phyloP scores from a whole-genome alignment of 129 eudicot species.

The Solidago caesia region DNA sequence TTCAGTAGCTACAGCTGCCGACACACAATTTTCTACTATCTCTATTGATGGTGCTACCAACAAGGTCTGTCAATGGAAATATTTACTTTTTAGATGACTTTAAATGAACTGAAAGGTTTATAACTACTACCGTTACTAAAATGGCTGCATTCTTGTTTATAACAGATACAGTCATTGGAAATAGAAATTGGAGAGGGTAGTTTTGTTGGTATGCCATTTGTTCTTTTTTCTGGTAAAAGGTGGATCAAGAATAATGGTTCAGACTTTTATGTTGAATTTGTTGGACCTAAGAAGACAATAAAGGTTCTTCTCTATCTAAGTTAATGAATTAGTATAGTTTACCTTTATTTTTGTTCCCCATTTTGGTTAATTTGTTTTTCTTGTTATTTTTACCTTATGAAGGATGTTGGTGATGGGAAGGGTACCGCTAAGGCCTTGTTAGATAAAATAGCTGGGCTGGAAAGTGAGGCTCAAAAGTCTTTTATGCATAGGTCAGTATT shows the following conservation, averaged over 20 bases:
- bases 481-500: constrained; percentile 87
- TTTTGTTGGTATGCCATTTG: constrained; percentile 93
- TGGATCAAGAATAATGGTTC: constrained; percentile 87
- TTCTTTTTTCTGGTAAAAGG: constrained; percentile 65
- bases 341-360: constrained; percentile 12
- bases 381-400: constrained; percentile 13
- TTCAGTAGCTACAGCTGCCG: constrained; percentile 51
- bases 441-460: constrained; percentile 71
- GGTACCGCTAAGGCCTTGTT: constrained; percentile 76
- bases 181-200: constrained; percentile 59
- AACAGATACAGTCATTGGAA: constrained; percentile 62
- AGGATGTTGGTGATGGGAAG: constrained; percentile 74
- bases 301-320: constrained; percentile 42
- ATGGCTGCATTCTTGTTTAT: constrained; percentile 20
- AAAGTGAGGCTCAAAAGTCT: constrained; percentile 95
- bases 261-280: constrained; percentile 74
- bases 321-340: constrained; percentile 6
- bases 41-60: constrained; percentile 45
- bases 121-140: constrained; percentile 1
- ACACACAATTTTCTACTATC: constrained; percentile 55
- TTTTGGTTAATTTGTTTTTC: background rate
- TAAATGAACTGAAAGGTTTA: background rate
- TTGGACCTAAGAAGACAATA: constrained; percentile 40
- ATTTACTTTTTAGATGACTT: background rate
- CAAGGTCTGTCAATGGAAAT: constrained; percentile 44